Evolutionary conservation across 164 flowering plant species (phyloP).

Genomic region (Sedum album): DNA sequence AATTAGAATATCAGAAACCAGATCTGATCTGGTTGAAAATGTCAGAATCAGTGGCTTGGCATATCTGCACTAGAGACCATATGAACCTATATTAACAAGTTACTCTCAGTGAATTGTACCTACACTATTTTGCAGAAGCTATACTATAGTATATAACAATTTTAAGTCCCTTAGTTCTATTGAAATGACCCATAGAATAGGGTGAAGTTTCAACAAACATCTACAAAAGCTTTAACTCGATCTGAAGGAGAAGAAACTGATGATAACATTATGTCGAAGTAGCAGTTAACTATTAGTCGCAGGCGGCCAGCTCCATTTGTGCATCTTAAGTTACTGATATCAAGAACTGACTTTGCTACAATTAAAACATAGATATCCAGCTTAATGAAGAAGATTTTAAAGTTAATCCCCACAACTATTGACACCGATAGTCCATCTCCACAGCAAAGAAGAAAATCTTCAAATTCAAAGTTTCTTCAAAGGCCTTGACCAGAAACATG

Average conservation of each 20-base stretch:
- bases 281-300: not conserved
- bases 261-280: too few relatives aligned
- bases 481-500: not conserved
- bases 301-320: not conserved
- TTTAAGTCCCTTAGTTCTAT: not conserved
- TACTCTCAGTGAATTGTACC: not conserved
- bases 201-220: too few relatives aligned
- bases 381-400: not conserved
- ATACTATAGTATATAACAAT: too few relatives aligned
- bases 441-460: not conserved
- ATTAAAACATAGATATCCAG: not conserved
- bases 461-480: not conserved
- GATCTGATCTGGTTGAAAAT: not conserved
- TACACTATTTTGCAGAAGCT: too few relatives aligned
- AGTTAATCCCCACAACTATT: not conserved
- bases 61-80: too few relatives aligned
- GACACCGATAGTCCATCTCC: not conserved
- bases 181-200: too few relatives aligned
- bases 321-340: not conserved
- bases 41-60: too few relatives aligned
- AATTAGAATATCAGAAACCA: not conserved
- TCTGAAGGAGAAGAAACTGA: too few relatives aligned
- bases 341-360: not conserved
- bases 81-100: not conserved
- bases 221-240: not conserved